Evolutionary conservation across 2,329 filamentous ascomycete genomes (phyloP).

Genomic region (Fusarium fujikuroi): DNA sequence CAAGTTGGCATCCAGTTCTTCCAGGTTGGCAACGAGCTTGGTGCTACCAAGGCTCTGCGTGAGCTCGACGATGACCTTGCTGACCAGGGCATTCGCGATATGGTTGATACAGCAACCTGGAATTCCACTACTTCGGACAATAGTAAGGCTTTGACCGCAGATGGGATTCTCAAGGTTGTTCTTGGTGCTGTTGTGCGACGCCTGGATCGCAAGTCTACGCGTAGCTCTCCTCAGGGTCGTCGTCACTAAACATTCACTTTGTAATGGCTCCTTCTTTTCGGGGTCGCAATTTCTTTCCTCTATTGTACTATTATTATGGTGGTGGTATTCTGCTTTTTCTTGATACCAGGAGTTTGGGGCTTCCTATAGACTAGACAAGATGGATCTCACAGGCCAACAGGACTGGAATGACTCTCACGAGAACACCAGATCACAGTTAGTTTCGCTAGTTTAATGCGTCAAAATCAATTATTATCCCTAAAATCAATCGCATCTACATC

Average conservation of each 20-base stretch:
- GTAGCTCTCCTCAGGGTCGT: conserved; percentile 19
- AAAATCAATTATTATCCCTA: conserved; percentile 15
- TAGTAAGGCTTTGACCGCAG: conserved; percentile 65
- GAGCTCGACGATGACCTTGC: conserved; percentile 79
- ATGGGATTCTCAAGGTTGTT: conserved; percentile 83
- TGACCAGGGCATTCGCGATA: conserved; percentile 75
- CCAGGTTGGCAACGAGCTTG: conserved; percentile 81
- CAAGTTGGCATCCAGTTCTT: conserved; percentile 97
- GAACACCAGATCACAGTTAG: background rate
- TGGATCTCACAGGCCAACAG: background rate
- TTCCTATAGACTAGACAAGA: background rate
- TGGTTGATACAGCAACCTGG: conserved; percentile 91
- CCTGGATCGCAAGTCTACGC: conserved; percentile 48
- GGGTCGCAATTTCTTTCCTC: background rate
- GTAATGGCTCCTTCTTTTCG: background rate
- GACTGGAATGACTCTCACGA: conserved; percentile 6
- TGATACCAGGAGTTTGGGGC: conserved; percentile 22
- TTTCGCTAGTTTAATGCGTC: background rate
- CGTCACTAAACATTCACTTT: conserved; percentile 1
- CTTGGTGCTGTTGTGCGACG: conserved; percentile 76
- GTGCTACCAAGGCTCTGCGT: conserved; percentile 72
- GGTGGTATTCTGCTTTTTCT: conserved; percentile 11
- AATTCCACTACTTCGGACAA: conserved; percentile 57
- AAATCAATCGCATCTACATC: conserved; percentile 19
- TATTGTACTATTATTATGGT: background rate